Evolutionary conservation across 345 rosid species (phyloP).

Genomic region (Eucalyptus dawsonii): DNA sequence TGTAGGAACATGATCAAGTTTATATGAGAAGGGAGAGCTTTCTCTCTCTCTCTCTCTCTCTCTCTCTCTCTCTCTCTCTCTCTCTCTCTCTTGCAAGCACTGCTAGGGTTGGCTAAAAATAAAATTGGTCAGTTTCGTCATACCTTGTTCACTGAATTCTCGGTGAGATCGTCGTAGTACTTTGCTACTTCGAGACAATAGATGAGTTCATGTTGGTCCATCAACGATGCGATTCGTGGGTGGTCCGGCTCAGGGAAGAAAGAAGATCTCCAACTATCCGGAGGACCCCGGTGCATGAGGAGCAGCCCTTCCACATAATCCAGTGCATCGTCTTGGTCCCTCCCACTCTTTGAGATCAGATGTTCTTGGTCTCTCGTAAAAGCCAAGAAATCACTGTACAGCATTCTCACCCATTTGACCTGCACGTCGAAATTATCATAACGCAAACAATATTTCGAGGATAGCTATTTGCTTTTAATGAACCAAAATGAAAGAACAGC

Average conservation of each 20-base stretch:
- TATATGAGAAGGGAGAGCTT: background rate
- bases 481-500: background rate
- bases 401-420: constrained; percentile 38
- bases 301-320: constrained; percentile 48
- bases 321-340: background rate
- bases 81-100: background rate
- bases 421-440: background rate
- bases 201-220: constrained; percentile 16
- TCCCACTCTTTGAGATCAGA: constrained; percentile 24
- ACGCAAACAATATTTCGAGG: background rate
- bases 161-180: constrained; percentile 17
- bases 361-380: constrained; percentile 37
- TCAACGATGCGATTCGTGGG: constrained; percentile 15
- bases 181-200: constrained; percentile 32
- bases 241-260: constrained; percentile 16
- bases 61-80: background rate
- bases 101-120: background rate
- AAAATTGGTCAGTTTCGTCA: background rate
- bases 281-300: constrained; percentile 17
- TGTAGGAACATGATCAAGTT: background rate
- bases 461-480: background rate
- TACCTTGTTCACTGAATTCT: constrained; percentile 12
- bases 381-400: constrained; percentile 26
- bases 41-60: too few species aligned
- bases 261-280: constrained; percentile 33